Base-by-base conservation (phyloP, 768 basidiomycete genomes). In the Hygrocybe punicea region DNA sequence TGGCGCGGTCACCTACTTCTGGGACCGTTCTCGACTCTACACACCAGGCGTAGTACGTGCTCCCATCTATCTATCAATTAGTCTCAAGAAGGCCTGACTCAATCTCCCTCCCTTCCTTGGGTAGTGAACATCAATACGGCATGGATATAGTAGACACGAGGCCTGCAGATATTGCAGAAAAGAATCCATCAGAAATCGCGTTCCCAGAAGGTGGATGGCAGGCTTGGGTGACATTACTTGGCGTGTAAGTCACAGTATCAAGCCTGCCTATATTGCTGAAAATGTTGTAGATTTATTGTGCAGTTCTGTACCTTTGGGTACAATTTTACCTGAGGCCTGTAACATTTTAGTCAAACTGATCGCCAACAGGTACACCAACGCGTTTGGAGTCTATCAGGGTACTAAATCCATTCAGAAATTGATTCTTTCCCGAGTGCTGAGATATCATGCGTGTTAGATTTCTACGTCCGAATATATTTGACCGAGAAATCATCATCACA, bases 301-400 rank as follows among this genome's bases (percentile, higher is more conserved):
- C 65, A 67, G 47, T 69, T 66, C 48, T 61, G 62, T 49, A 67
- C 68, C 21, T 66, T 67, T 39, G 66, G 67, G 67, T 68, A 29
- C 8, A 29, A 49, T 8, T 14, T 36, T 44, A 19, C 37, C 13
- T 13, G 24, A 17, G 17, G 25, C 24, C 13, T 8, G 17, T 16
- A 35, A 19, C n/a, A 21, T 40, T 36, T 8, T 13, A 35, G 25
- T 13, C 13, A 36, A 13, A 51, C 14, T n/a, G 47, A 13, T 21
- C 35, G 24, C 16, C 44, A 45, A n/a, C 21, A 67, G 66, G 8
- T 67, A 67, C 48, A 63, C 60, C 5, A 67, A 64, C 53, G 65
- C 63, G 1, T 65, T 49, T 40, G 65, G 65, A 0, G 65, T 63
- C 33, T 66, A 67, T 46, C 65, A 68, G 37, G 65, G 65, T 67